phyloP scores from a whole-genome alignment of 108 stramenopile genomes.

The Ochromonas danica region DNA sequence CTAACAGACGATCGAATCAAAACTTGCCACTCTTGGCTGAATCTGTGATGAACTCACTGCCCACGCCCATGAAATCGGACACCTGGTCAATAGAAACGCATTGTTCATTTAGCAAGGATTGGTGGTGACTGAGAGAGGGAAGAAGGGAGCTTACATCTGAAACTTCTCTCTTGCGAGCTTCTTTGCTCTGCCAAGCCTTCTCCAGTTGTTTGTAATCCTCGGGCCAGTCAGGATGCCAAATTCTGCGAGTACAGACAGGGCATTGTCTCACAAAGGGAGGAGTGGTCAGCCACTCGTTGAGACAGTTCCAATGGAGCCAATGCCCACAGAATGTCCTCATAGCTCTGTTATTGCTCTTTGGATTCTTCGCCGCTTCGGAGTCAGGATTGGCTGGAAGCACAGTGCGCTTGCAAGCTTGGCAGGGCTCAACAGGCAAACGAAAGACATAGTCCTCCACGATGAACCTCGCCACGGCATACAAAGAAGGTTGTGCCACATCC shows the following conservation, averaged over 20 bases:
- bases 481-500: conserved; percentile 46
- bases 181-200: conserved; percentile 53
- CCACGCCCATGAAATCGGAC: conserved; percentile 47
- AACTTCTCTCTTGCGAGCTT: conserved; percentile 49
- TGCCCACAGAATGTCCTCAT: conserved; percentile 52
- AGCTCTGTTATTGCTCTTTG: background rate
- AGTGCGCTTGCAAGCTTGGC: conserved; percentile 38
- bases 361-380: background rate
- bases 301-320: conserved; percentile 53
- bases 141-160: conserved; percentile 33
- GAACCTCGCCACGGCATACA: conserved; percentile 44
- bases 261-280: conserved; percentile 52
- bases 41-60: background rate
- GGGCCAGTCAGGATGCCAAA: conserved; percentile 56
- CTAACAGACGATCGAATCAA: too few species aligned
- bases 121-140: background rate
- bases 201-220: conserved; percentile 46
- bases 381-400: conserved; percentile 49
- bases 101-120: background rate
- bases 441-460: conserved; percentile 46
- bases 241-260: conserved; percentile 42
- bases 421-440: conserved; percentile 45
- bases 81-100: conserved; percentile 12
- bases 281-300: conserved; percentile 50
- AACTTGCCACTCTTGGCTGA: background rate